phyloP scores from a whole-genome alignment of 805 yeast genomes.

The Dipodascopsis uninucleata region DNA sequence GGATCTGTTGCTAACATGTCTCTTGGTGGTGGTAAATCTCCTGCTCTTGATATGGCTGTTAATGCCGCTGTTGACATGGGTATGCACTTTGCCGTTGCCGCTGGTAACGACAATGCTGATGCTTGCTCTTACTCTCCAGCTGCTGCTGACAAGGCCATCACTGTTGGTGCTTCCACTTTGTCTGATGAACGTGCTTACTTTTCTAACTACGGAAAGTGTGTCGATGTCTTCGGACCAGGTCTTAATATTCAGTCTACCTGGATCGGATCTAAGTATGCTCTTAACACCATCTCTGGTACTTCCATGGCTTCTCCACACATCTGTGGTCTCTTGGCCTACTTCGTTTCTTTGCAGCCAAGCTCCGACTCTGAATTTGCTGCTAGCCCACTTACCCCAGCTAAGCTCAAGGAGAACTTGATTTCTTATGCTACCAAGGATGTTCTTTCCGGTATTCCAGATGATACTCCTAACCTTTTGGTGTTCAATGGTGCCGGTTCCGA shows the following conservation, averaged over 20 bases:
- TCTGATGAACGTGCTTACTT: constrained; percentile 90
- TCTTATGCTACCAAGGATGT: constrained; percentile 50
- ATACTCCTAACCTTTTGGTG: constrained; percentile 55
- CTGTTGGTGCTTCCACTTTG: constrained; percentile 92
- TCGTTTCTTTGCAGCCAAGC: constrained; percentile 53
- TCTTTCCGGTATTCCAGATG: constrained; percentile 46
- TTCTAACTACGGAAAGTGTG: constrained; percentile 94
- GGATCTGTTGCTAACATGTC: constrained; percentile 64
- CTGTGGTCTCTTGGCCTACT: constrained; percentile 55
- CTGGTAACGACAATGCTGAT: constrained; percentile 59
- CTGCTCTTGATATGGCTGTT: constrained; percentile 55
- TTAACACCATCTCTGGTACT: constrained; percentile 56
- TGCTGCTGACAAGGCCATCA: constrained; percentile 61
- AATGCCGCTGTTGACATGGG: constrained; percentile 57
- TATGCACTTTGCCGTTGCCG: constrained; percentile 58
- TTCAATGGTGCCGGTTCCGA: constrained; percentile 57
- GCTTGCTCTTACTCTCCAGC: constrained; percentile 62
- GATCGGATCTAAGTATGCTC: constrained; percentile 50
- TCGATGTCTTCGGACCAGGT: constrained; percentile 96
- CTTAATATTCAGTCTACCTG: constrained; percentile 54
- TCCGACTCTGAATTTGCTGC: constrained; percentile 48
- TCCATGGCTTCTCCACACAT: constrained; percentile 64
- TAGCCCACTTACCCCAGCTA: constrained; percentile 42
- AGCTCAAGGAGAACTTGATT: constrained; percentile 43
- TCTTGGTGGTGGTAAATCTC: constrained; percentile 56